These are phyloP conservation scores for Mercurialis annua DNA, from an alignment of 345 rosid species.

Conservation along the genomic window DNA sequence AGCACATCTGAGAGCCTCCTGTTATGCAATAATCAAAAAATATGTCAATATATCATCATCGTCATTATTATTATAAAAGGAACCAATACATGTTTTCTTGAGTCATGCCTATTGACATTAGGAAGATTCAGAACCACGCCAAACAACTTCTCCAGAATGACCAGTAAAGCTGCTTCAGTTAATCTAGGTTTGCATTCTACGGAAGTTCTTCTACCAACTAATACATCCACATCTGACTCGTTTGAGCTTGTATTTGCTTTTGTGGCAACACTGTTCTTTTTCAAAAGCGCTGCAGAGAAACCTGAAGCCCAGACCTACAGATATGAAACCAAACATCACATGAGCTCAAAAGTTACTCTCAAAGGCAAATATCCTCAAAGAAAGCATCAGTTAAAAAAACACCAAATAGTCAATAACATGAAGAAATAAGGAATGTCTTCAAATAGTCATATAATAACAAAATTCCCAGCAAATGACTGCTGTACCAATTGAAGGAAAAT, in stretches of 20 bases:
- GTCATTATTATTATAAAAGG: not conserved
- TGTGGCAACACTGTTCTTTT: slow-evolving; percentile 80
- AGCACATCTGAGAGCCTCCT: slow-evolving; percentile 82
- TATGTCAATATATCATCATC: not conserved
- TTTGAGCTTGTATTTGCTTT: slow-evolving; percentile 42
- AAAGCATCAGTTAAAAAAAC: not conserved
- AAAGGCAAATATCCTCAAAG: not conserved
- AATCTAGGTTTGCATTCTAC: slow-evolving; percentile 61
- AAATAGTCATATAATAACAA: not conserved
- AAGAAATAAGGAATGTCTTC: not conserved
- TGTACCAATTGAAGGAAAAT: no score
- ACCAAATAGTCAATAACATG: not conserved
- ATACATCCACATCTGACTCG: slow-evolving; percentile 29
- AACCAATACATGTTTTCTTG: not conserved
- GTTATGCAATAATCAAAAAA: slow-evolving; percentile 13
- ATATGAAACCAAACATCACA: slow-evolving; percentile 20
- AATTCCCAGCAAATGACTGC: not conserved
- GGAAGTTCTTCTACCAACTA: slow-evolving; percentile 25
- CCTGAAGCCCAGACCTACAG: slow-evolving; percentile 96
- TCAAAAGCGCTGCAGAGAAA: slow-evolving; percentile 91
- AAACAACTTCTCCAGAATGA: slow-evolving; percentile 78
- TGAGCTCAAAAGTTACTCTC: not conserved
- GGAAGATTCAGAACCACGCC: slow-evolving; percentile 76
- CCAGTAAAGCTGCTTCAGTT: slow-evolving; percentile 77
- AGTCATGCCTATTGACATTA: slow-evolving; percentile 61